These are phyloP conservation scores for Zostera marina DNA, from an alignment of 116 monocot genomes.

Conservation along the genomic window DNA sequence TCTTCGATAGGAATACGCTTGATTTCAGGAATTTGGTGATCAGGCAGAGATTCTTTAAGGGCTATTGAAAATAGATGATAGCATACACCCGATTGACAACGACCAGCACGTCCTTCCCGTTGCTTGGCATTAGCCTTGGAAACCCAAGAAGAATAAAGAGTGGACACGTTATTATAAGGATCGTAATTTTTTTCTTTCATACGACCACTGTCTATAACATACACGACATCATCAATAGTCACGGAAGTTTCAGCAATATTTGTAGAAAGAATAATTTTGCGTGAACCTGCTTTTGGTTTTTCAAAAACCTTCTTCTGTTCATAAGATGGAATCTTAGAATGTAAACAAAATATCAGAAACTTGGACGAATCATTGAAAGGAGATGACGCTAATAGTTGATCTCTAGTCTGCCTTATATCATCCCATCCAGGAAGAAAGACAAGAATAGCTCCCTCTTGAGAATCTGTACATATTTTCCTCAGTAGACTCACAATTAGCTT, in stretches of 20 bases:
- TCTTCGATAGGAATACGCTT: conserved; percentile 98
- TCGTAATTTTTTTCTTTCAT: conserved; percentile 99
- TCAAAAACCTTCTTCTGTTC: conserved; percentile 97
- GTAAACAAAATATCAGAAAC: conserved; percentile 58
- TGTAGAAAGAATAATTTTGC: conserved; percentile 94
- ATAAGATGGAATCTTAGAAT: conserved; percentile 81
- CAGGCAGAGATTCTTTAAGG: conserved; percentile 48
- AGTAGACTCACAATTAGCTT: conserved; percentile 54
- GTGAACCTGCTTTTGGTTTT: conserved; percentile 35
- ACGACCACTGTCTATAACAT: conserved; percentile 85
- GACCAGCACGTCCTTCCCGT: conserved; percentile 93
- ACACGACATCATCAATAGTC: conserved; percentile 96
- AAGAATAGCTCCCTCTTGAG: conserved; percentile 75
- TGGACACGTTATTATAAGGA: conserved; percentile 95
- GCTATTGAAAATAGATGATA: conserved; percentile 84
- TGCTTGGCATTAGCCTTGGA: conserved; percentile 95
- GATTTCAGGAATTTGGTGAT: conserved; percentile 89
- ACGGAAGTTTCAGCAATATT: conserved; percentile 98
- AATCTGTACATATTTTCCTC: conserved; percentile 65
- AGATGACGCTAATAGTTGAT: conserved; percentile 41
- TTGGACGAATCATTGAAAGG: conserved; percentile 49
- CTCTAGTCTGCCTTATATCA: conserved; percentile 75
- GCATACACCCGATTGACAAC: conserved; percentile 91
- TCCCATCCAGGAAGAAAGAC: conserved; percentile 98
- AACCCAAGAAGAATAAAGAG: conserved; percentile 90